Evolutionary conservation across 1,139 yeast genomes (phyloP).

Genomic region (Yamadazyma kanchanaburiensis): DNA sequence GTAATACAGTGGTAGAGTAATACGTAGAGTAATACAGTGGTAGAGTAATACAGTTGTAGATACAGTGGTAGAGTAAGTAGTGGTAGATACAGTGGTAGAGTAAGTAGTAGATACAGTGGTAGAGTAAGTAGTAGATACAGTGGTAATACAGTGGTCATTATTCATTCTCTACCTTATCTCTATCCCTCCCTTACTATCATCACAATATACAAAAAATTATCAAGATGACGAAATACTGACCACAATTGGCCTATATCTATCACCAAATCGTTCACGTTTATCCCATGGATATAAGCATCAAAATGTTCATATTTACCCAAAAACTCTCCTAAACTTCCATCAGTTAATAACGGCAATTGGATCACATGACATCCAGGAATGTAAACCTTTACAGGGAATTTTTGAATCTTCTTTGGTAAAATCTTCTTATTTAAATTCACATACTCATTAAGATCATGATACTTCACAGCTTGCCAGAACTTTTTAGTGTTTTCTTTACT

Average conservation of each 20-base stretch:
- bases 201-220: conserved; percentile 72
- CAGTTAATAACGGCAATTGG: conserved; percentile 45
- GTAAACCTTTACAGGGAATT: conserved; percentile 60
- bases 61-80: too few relatives aligned
- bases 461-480: conserved; percentile 53
- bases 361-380: conserved; percentile 45
- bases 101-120: too few relatives aligned
- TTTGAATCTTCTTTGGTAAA: conserved; percentile 27
- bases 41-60: too few relatives aligned
- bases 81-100: too few relatives aligned
- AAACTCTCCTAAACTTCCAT: conserved; percentile 36
- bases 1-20: too few relatives aligned
- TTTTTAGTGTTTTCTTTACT: conserved; percentile 56
- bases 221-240: conserved; percentile 55
- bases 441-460: conserved; percentile 27
- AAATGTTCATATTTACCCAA: conserved; percentile 6
- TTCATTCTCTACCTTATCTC: not conserved
- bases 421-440: conserved; percentile 25
- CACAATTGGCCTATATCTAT: conserved; percentile 53
- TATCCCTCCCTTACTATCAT: conserved; percentile 19
- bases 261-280: conserved; percentile 39
- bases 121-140: too few relatives aligned
- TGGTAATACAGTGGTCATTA: not conserved
- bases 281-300: conserved; percentile 55
- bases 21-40: too few relatives aligned